Base-by-base conservation (phyloP, 371 early-diverging fungal species). In the Circinella minor region DNA sequence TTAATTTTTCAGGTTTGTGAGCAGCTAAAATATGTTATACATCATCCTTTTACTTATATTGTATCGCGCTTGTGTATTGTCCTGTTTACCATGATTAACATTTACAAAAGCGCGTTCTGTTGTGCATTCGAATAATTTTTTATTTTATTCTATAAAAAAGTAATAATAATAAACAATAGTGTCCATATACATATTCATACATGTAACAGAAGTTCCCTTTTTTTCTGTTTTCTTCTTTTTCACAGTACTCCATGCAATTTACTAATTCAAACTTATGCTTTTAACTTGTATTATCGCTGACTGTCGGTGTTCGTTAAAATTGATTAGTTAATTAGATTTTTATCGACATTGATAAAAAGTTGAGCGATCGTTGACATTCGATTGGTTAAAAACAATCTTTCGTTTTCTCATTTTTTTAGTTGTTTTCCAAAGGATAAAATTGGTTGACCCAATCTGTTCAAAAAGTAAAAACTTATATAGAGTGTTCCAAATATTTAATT, bases 41-140 rank as follows among this genome's bases (percentile, higher is more conserved):
- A 27, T 37, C 34, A 10, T 10, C 34, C 34, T n/a, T n/a, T n/a
- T n/a, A n/a, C n/a, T 61, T 37, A 61, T 61, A 55, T 4, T 34
- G 57, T n/a, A 43, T 77, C 74, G 63, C 68, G 75, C 36, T 71
- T 62, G 18, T 85, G 81, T 79, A 82, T 79, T 4, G 85, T 85
- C 55, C 79, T 73, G 46, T 80, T 80, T 47, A 82, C 85, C 85
- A 85, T 85, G 14, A 73, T 71, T 39, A 85, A 63, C 71, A 80
- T 80, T 36, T 85, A 83, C 63, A 85, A 70, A 70, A 82, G 82
- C 15, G 85, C 77, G 77, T 9, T 74, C 77, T 20, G 80, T 80
- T 11, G 74, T 72, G 54, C 81, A 77, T 14, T 81, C 80, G 71
- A 82, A 85, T 71, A 73, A 4, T 82, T 82, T 39, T 59, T 59